A percentile compares a stretch with the other conserved stretches of the same genome.
These are phyloP conservation scores for Yamadazyma nakazawae DNA, from an alignment of 805 yeast species.

Conservation along the genomic window DNA sequence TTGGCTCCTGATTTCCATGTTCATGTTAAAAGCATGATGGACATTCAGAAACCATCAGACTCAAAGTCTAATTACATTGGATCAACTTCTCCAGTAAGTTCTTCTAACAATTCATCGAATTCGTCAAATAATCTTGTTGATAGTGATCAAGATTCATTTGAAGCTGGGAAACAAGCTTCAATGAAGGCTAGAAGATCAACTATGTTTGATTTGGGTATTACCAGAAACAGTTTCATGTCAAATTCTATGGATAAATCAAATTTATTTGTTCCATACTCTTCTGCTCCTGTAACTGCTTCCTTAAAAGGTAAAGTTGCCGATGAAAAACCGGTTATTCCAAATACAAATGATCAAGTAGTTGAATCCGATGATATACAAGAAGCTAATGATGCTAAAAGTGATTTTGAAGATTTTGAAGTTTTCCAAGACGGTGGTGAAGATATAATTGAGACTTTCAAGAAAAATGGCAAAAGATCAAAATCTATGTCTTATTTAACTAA, in stretches of 20 bases:
- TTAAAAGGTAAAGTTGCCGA: slow-evolving; percentile 26
- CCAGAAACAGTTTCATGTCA: slow-evolving; percentile 39
- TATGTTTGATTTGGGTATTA: slow-evolving; percentile 49
- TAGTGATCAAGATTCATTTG: slow-evolving; percentile 26
- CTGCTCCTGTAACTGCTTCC: slow-evolving; percentile 78
- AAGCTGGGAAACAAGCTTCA: slow-evolving; percentile 33
- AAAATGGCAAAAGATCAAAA: slow-evolving; percentile 56
- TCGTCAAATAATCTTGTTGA: background rate
- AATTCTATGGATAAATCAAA: slow-evolving; percentile 38
- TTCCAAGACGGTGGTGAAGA: slow-evolving; percentile 39
- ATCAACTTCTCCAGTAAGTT: background rate
- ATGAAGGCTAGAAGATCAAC: slow-evolving; percentile 49
- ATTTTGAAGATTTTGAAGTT: slow-evolving; percentile 48
- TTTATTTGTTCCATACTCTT: slow-evolving; percentile 61
- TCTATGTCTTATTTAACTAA: slow-evolving; percentile 57
- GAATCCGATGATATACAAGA: slow-evolving; percentile 5
- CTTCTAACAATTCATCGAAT: background rate
- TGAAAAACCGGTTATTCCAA: background rate
- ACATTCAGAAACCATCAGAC: slow-evolving; percentile 19
- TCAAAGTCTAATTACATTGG: background rate
- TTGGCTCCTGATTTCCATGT: slow-evolving; percentile 71
- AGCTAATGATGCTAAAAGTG: slow-evolving; percentile 18
- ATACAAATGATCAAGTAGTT: background rate
- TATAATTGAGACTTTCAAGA: slow-evolving; percentile 40
- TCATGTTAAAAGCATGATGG: slow-evolving; percentile 66